phyloP scores from a whole-genome alignment of 2,329 filamentous ascomycete species.

The Tolypocladium ovalisporum region DNA sequence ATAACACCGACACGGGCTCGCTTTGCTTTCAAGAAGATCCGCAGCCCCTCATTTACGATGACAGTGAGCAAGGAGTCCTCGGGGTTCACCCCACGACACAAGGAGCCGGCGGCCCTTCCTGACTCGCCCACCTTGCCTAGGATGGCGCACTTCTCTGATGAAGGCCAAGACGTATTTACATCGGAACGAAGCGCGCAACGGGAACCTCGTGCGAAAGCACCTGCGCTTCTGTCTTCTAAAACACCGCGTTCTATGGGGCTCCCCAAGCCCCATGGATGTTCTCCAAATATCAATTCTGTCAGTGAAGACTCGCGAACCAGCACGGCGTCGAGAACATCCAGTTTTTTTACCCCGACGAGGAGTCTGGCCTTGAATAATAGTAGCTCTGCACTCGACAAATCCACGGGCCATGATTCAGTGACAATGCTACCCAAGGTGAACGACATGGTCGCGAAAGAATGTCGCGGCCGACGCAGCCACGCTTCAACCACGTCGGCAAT shows the following conservation, averaged over 20 bases:
- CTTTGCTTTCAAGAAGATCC: neutral
- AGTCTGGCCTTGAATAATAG: conserved; percentile 3
- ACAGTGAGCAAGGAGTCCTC: neutral
- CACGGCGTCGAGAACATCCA: neutral
- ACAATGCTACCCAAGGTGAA: conserved; percentile 10
- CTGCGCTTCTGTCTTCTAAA: neutral
- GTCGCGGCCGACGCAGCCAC: neutral
- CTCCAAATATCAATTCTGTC: neutral
- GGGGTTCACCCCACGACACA: neutral
- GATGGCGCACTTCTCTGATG: neutral
- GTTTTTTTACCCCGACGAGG: neutral
- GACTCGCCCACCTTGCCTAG: conserved; percentile 3
- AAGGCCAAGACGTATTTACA: neutral
- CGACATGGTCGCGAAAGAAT: neutral
- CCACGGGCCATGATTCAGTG: conserved; percentile 9
- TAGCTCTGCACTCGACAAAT: conserved; percentile 11
- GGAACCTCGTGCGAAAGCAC: neutral
- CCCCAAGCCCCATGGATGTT: neutral
- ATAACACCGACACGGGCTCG: neutral
- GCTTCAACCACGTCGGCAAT: neutral
- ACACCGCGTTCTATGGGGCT: neutral
- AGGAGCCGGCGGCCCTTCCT: neutral
- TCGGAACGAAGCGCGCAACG: neutral
- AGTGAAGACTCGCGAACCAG: neutral
- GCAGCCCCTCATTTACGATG: neutral